These are phyloP conservation scores for Eustoma russellianum DNA, from an alignment of 257 asterid genomes.

Conservation along the genomic window DNA sequence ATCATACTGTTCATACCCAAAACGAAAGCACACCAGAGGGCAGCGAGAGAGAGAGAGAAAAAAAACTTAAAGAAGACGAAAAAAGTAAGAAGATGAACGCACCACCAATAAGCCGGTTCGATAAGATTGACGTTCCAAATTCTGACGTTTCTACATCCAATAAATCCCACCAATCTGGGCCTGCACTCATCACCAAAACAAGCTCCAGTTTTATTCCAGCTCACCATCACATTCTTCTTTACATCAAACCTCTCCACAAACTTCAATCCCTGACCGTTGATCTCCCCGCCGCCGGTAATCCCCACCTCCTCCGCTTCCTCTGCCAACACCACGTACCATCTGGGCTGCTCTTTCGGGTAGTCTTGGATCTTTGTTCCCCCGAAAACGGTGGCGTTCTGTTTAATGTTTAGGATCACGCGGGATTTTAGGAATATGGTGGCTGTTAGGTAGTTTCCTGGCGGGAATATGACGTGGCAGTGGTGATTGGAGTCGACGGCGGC, in stretches of 20 bases:
- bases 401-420: conserved; percentile 47
- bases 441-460: conserved; percentile 71
- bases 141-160: conserved; percentile 48
- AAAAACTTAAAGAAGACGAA: neutral
- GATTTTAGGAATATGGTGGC: conserved; percentile 62
- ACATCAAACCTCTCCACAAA: conserved; percentile 61
- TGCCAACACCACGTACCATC: conserved; percentile 86
- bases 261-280: conserved; percentile 83
- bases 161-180: conserved; percentile 80
- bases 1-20: no score
- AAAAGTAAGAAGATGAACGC: conserved; percentile 6
- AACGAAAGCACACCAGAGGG: no score
- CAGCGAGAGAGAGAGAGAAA: no score
- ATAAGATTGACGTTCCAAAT: conserved; percentile 45
- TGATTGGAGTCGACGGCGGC: conserved; percentile 12
- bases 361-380: conserved; percentile 65
- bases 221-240: conserved; percentile 96
- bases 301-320: conserved; percentile 64
- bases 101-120: conserved; percentile 92
- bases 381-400: conserved; percentile 41
- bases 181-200: conserved; percentile 90
- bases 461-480: conserved; percentile 66
- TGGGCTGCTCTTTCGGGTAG: conserved; percentile 51
- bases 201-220: conserved; percentile 76
- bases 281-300: conserved; percentile 91